A percentile compares a stretch with the other conserved stretches of the same genome.
These are phyloP conservation scores for Discostella stelligeroides DNA, from an alignment of 108 stramenopile species.

Conservation along the genomic window DNA sequence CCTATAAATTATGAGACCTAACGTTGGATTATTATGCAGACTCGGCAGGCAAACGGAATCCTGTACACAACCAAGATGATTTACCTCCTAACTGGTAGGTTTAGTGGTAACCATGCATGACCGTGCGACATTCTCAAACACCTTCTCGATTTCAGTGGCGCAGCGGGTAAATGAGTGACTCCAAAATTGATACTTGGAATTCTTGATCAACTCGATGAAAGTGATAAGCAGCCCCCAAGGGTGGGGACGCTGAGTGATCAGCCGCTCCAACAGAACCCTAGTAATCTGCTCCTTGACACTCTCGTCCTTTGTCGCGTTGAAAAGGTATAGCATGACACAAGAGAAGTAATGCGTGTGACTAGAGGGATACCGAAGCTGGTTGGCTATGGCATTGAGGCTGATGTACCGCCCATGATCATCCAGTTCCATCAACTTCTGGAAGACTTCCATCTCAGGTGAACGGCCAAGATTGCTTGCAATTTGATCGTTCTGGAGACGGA, in stretches of 20 bases:
- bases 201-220: slow-evolving; percentile 99
- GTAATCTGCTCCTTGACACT: slow-evolving; percentile 98
- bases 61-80: too few relatives aligned
- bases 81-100: too few relatives aligned
- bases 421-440: slow-evolving; percentile 90
- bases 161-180: slow-evolving; percentile 96
- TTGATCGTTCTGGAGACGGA: slow-evolving; percentile 78
- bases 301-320: slow-evolving; percentile 92
- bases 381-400: slow-evolving; percentile 97
- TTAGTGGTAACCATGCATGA: slow-evolving; percentile 71
- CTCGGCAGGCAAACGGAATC: too few relatives aligned
- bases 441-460: slow-evolving; percentile 86
- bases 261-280: slow-evolving; percentile 95
- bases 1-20: too few relatives aligned
- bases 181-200: slow-evolving; percentile 98
- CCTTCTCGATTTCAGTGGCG: slow-evolving; percentile 97
- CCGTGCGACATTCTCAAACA: slow-evolving; percentile 96
- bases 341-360: slow-evolving; percentile 99
- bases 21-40: too few relatives aligned
- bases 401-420: slow-evolving; percentile 95
- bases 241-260: slow-evolving; percentile 98
- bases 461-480: slow-evolving; percentile 72
- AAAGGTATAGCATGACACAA: slow-evolving; percentile 95
- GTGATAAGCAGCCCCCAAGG: slow-evolving; percentile 97
- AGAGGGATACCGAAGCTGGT: slow-evolving; percentile 99